Conservation (phyloP, 192 early-diverging fungal genomes). For the Irineochytrium annulatum region DNA sequence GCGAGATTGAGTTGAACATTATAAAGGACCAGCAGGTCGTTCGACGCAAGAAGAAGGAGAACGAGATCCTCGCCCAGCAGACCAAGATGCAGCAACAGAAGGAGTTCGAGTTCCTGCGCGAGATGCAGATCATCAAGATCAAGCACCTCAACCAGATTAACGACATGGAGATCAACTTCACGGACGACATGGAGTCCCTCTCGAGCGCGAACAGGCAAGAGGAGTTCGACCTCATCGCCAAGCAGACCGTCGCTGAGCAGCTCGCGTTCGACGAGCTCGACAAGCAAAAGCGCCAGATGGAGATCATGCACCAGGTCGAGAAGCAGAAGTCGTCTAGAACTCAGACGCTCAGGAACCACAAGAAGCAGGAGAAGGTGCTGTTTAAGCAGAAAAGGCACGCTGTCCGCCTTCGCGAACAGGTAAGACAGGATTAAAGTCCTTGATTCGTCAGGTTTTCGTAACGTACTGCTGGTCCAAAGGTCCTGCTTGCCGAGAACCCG, state of each 20-base stretch:
- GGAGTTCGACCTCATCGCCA: slow-evolving; percentile 20
- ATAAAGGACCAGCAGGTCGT: slow-evolving; percentile 22
- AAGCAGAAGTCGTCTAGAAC: slow-evolving; percentile 12
- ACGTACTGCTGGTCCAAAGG: slow-evolving; percentile 1
- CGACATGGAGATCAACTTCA: slow-evolving; percentile 18
- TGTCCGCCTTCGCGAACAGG: slow-evolving; percentile 12
- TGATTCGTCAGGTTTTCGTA: too few relatives aligned
- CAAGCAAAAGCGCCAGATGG: slow-evolving; percentile 3
- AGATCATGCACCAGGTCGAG: slow-evolving; percentile 9
- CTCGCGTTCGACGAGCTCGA: slow-evolving; percentile 4
- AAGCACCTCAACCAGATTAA: slow-evolving; percentile 21
- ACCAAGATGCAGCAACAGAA: slow-evolving; percentile 21
- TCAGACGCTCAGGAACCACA: slow-evolving; percentile 7
- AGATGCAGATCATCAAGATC: slow-evolving; percentile 19
- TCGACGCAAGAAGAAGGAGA: slow-evolving; percentile 19
- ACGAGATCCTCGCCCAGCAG: slow-evolving; percentile 18
- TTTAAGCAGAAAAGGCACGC: slow-evolving; percentile 14
- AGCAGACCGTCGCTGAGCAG: slow-evolving; percentile 10
- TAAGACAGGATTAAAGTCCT: too few relatives aligned
- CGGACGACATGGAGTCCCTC: slow-evolving; percentile 20
- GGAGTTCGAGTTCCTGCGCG: slow-evolving; percentile 21
- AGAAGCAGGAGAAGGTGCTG: slow-evolving; percentile 10
- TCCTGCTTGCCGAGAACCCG: slow-evolving; percentile 22
- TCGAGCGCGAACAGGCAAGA: slow-evolving; percentile 7
- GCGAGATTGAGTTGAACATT: slow-evolving; percentile 13